Conservation (phyloP, 2,329 filamentous ascomycete genomes). For the Bipolaris bicolor region DNA sequence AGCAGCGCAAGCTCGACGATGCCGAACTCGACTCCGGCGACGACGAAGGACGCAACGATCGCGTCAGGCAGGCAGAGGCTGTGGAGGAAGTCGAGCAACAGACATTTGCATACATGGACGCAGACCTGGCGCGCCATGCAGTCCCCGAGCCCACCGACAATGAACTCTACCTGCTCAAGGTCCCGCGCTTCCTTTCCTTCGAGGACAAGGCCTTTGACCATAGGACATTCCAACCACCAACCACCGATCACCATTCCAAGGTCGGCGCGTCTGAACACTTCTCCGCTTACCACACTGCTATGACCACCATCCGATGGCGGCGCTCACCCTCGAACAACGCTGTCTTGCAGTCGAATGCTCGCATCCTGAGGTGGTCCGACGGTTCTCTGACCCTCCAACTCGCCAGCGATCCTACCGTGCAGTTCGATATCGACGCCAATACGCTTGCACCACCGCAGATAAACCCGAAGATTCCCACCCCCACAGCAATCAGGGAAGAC, state of each 20-base stretch:
- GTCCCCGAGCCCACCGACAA: conserved; percentile 74
- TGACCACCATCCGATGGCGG: conserved; percentile 72
- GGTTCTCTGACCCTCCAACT: conserved; percentile 78
- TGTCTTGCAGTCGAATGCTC: conserved; percentile 74
- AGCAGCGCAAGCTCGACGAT: conserved; percentile 62
- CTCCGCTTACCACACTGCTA: conserved; percentile 67
- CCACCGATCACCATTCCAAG: conserved; percentile 61
- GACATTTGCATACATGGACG: conserved; percentile 65
- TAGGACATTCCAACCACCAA: conserved; percentile 69
- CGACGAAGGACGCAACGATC: conserved; percentile 68
- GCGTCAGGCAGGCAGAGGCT: conserved; percentile 54
- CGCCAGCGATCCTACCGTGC: conserved; percentile 68
- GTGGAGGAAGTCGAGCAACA: conserved; percentile 60
- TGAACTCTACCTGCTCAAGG: conserved; percentile 72
- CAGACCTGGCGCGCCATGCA: conserved; percentile 71
- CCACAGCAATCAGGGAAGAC: conserved; percentile 44
- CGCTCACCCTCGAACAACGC: conserved; percentile 69
- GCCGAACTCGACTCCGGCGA: conserved; percentile 68
- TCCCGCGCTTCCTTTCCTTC: conserved; percentile 75
- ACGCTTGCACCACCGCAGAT: conserved; percentile 66
- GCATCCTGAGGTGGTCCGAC: conserved; percentile 78
- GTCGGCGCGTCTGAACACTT: conserved; percentile 56
- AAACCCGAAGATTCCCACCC: conserved; percentile 57
- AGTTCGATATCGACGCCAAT: conserved; percentile 77
- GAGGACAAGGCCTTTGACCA: conserved; percentile 71